These are phyloP conservation scores for Pleurotus tuoliensis DNA, from an alignment of 768 basidiomycete species.

Conservation along the genomic window DNA sequence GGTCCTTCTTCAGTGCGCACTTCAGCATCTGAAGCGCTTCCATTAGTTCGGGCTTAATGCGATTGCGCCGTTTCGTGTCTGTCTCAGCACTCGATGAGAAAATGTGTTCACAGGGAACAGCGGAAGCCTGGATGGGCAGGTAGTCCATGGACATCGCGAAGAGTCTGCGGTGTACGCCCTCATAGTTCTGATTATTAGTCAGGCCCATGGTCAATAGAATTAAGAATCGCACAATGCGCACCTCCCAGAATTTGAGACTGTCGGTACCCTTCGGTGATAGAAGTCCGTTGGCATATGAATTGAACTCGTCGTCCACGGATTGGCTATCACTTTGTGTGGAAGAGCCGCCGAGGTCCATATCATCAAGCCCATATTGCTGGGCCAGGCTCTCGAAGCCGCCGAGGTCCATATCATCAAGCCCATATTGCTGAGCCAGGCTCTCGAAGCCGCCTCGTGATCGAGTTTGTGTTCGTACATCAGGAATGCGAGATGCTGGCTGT, in stretches of 20 bases:
- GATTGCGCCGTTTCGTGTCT: constrained; percentile 10
- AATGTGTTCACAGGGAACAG: constrained; percentile 15
- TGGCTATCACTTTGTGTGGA: background rate
- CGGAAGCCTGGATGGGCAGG: constrained; percentile 13
- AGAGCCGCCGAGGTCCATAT: background rate
- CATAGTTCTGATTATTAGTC: background rate
- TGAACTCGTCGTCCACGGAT: background rate
- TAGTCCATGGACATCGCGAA: constrained; percentile 9
- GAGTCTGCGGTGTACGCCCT: background rate
- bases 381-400: background rate
- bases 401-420: constrained; percentile 5
- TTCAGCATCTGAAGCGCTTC: constrained; percentile 18
- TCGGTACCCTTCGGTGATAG: background rate
- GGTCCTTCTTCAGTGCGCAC: constrained; percentile 10
- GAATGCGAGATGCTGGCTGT: too few relatives aligned
- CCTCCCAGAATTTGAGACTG: constrained; percentile 5
- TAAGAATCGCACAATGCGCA: background rate
- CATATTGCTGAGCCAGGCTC: constrained; percentile 1
- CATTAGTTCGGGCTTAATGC: constrained; percentile 15
- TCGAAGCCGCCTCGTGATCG: background rate
- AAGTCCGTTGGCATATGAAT: background rate
- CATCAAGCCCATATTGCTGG: constrained; percentile 3
- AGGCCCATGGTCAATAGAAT: background rate
- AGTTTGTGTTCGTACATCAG: background rate
- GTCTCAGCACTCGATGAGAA: constrained; percentile 17